Percentiles rank a stretch among this genome's conserved stretches.
Evolutionary conservation across 768 basidiomycete genomes (phyloP).

Genomic region (Plicaturopsis crispa): DNA sequence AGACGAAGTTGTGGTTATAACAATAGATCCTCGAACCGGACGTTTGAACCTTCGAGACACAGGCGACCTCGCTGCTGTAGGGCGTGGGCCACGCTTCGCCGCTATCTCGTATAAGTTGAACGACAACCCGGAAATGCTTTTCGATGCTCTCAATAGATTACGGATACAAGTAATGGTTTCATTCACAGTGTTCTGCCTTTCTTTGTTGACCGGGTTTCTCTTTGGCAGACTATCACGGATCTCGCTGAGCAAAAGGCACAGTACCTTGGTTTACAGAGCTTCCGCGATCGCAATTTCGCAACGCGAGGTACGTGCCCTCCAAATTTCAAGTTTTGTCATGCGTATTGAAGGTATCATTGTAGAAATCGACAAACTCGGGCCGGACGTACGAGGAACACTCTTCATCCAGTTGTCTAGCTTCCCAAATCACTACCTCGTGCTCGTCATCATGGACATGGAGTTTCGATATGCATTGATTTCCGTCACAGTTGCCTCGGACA

Average conservation of each 20-base stretch:
- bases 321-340: background rate
- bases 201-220: slow-evolving; percentile 4
- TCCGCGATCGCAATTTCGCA: slow-evolving; percentile 59
- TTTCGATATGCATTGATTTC: slow-evolving; percentile 81
- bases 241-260: slow-evolving; percentile 80
- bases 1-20: slow-evolving; percentile 68
- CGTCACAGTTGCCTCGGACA: slow-evolving; percentile 44
- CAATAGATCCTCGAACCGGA: slow-evolving; percentile 76
- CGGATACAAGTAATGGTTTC: slow-evolving; percentile 49
- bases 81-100: slow-evolving; percentile 61
- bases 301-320: slow-evolving; percentile 41
- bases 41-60: slow-evolving; percentile 72
- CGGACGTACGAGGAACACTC: slow-evolving; percentile 49
- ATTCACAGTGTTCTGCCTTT: background rate
- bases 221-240: slow-evolving; percentile 70
- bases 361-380: slow-evolving; percentile 72
- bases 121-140: slow-evolving; percentile 53
- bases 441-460: slow-evolving; percentile 71
- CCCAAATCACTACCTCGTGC: slow-evolving; percentile 75
- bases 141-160: slow-evolving; percentile 49
- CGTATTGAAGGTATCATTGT: slow-evolving; percentile 1
- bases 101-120: slow-evolving; percentile 57
- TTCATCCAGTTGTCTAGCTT: slow-evolving; percentile 77
- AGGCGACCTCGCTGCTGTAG: slow-evolving; percentile 71
- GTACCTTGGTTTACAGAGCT: slow-evolving; percentile 75